phyloP scores from a whole-genome alignment of 331 rosid genomes.

The Ulmus americana region DNA sequence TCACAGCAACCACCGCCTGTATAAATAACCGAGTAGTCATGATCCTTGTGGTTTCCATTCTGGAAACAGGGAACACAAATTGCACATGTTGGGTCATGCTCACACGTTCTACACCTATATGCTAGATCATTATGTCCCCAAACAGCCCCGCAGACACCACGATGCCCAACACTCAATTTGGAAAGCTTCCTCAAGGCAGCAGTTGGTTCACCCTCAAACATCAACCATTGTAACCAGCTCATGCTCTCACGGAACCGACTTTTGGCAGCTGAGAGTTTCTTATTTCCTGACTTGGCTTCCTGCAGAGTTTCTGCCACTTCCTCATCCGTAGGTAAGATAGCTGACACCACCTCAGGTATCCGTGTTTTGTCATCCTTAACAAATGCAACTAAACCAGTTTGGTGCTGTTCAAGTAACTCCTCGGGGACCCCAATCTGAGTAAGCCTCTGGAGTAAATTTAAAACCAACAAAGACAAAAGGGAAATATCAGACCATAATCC shows the following conservation, averaged over 20 bases:
- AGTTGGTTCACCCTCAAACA: conserved; percentile 78
- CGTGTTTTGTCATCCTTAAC: conserved; percentile 35
- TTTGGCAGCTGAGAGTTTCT: conserved; percentile 26
- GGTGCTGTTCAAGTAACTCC: conserved; percentile 43
- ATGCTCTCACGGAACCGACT: conserved; percentile 49
- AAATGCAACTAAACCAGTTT: conserved; percentile 61
- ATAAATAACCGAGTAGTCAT: conserved; percentile 72
- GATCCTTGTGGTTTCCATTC: conserved; percentile 75
- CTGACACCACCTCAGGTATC: conserved; percentile 53
- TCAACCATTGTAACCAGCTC: conserved; percentile 89
- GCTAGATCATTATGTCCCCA: conserved; percentile 86
- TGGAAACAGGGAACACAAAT: conserved; percentile 94
- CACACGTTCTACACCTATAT: conserved; percentile 84
- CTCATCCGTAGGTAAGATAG: conserved; percentile 59
- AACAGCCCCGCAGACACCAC: conserved; percentile 90
- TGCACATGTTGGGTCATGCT: conserved; percentile 90
- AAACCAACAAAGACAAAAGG: conserved; percentile 13
- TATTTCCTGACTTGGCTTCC: conserved; percentile 35
- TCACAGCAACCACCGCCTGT: conserved; percentile 95
- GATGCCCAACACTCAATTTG: conserved; percentile 58
- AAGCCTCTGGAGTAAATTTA: conserved; percentile 55
- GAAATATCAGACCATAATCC: conserved; percentile 7
- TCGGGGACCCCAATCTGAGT: conserved; percentile 54
- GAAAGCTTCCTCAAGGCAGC: conserved; percentile 46
- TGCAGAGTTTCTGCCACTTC: conserved; percentile 47